Conservation (phyloP, 495 filamentous ascomycete genomes). For the Chaetomidium leptoderma region DNA sequence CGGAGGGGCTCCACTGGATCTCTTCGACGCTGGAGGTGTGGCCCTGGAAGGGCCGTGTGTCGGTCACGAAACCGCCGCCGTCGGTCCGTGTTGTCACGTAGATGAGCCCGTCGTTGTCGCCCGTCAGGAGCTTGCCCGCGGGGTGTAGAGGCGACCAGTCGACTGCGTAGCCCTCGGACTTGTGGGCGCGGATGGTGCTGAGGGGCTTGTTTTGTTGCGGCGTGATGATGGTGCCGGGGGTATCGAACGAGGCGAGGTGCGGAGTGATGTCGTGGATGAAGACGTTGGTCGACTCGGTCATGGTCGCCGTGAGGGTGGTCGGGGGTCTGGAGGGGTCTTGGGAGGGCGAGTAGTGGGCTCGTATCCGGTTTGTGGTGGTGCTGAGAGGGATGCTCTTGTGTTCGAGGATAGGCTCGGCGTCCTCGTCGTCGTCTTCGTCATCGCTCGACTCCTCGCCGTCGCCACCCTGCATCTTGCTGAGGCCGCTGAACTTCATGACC, state of each 20-base stretch:
- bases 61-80: slow-evolving; percentile 81
- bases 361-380: slow-evolving; percentile 88
- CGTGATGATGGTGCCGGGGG: slow-evolving; percentile 72
- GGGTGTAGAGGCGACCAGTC: slow-evolving; percentile 82
- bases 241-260: slow-evolving; percentile 82
- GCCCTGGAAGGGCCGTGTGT: slow-evolving; percentile 71
- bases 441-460: slow-evolving; percentile 59
- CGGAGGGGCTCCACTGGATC: slow-evolving; percentile 90
- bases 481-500: slow-evolving; percentile 89
- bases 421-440: slow-evolving; percentile 71
- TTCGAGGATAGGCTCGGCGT: slow-evolving; percentile 91
- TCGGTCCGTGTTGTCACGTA: slow-evolving; percentile 80
- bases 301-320: slow-evolving; percentile 79
- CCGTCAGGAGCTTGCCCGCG: slow-evolving; percentile 79
- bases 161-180: slow-evolving; percentile 86
- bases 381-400: slow-evolving; percentile 78
- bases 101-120: slow-evolving; percentile 85
- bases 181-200: slow-evolving; percentile 83
- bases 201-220: slow-evolving; percentile 80
- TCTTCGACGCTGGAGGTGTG: slow-evolving; percentile 88
- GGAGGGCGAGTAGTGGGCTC: slow-evolving; percentile 69
- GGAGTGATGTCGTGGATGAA: slow-evolving; percentile 91
- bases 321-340: slow-evolving; percentile 64
- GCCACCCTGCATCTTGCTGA: slow-evolving; percentile 76
- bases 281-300: slow-evolving; percentile 83